Evolutionary conservation across 306 rosid genomes (phyloP), one percentile per base, ranked within the genome.

Genomic region (Pterocarpus macrocarpus): DNA sequence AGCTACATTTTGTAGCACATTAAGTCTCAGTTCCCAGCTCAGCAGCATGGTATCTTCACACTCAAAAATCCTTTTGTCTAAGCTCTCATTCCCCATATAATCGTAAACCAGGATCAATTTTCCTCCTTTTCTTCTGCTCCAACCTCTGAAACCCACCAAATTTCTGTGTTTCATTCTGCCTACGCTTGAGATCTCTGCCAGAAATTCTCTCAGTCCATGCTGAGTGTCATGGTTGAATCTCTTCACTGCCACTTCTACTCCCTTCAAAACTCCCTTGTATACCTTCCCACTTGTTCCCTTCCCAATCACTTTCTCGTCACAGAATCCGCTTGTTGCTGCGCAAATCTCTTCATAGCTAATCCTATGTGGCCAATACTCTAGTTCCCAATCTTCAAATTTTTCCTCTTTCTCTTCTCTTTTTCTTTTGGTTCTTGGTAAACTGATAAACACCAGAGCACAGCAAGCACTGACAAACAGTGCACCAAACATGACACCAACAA

Each of bases 161-260:
- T 91, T 90, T 69, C 91, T 85, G 56, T 94, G 95, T 75, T 90
- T 88, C 84, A 94, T 75, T 82, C 97, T 90, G 16, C 98, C 95
- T 13, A 94, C 10, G 82, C 97, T 91, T 47, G 94, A 91, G 78
- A 94, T 84, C 89, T 94, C 95, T 7, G 95, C 95, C 49, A 94
- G 65, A 72, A 94, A 94, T 80, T 86, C 89, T 64, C 86, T 84
- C 90, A 91, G 82, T 41, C 92, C 92, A 16, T 84, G 76, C 39
- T 75, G 84, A 8, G 78, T 84, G 30, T 82, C 85, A 10, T 73
- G 82, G 11, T 83, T 80, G 71, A 91, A 87, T 79, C 87, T 84
- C 72, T 86, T 86, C 68, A 94, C 92, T 5, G 91, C 95, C 63
- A 94, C 89, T 58, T 89, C 87, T 5, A 65, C 84, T 66, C 93